These are phyloP conservation scores for Closterium sp. DNA, from an alignment of 139 green algal species.

Conservation along the genomic window DNA sequence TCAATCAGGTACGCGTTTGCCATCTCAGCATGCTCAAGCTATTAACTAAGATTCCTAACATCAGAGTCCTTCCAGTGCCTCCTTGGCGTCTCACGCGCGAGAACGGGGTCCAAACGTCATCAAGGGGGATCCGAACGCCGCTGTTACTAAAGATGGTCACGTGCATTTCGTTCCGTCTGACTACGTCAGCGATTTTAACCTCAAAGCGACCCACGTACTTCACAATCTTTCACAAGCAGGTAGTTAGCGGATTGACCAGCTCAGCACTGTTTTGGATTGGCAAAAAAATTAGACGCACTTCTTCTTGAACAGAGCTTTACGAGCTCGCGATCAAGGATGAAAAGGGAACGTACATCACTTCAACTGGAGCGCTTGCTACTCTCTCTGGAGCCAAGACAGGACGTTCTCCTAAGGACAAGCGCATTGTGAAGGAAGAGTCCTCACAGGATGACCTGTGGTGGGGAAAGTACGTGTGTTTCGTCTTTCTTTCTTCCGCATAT, in stretches of 20 bases:
- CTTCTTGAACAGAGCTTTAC: slow-evolving; percentile 39
- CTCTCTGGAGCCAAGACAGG: slow-evolving; percentile 85
- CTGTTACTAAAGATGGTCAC: neutral
- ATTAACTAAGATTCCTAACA: neutral
- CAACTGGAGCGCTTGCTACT: slow-evolving; percentile 72
- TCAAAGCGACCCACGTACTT: slow-evolving; percentile 35
- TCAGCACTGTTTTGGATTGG: neutral
- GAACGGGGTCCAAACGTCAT: neutral
- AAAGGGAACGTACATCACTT: slow-evolving; percentile 58
- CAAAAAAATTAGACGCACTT: neutral
- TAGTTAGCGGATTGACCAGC: neutral
- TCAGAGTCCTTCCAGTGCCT: neutral
- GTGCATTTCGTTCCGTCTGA: neutral
- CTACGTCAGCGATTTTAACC: slow-evolving; percentile 19
- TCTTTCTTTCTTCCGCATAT: neutral
- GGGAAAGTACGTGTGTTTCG: slow-evolving; percentile 22
- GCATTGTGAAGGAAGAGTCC: slow-evolving; percentile 77
- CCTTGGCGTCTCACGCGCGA: neutral
- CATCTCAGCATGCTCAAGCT: neutral
- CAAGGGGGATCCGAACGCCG: neutral
- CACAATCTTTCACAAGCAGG: slow-evolving; percentile 31
- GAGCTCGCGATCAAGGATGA: slow-evolving; percentile 43
- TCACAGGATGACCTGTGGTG: slow-evolving; percentile 49
- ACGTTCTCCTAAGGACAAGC: slow-evolving; percentile 89
- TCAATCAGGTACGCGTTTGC: slow-evolving; percentile 21